Evolutionary conservation across 2,329 filamentous ascomycete genomes (phyloP).

Genomic region (Colletotrichum tabaci): DNA sequence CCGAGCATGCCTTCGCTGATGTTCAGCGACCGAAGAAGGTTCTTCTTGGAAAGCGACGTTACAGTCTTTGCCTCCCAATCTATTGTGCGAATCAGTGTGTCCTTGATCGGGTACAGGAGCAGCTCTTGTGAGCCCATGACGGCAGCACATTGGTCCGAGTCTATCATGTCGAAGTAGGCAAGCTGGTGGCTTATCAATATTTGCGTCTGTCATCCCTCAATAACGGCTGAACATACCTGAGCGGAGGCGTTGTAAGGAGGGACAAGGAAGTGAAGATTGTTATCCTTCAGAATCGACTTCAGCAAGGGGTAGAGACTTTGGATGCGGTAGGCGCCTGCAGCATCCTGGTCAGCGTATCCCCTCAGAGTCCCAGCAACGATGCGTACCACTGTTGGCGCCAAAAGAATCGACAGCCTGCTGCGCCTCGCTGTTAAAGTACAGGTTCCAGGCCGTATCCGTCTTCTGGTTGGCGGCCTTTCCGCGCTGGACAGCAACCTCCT

Average conservation of each 20-base stretch:
- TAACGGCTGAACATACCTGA: constrained; percentile 71
- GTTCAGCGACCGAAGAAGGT: constrained; percentile 78
- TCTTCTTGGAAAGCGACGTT: constrained; percentile 74
- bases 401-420: constrained; percentile 89
- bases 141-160: constrained; percentile 79
- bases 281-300: constrained; percentile 79
- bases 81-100: constrained; percentile 76
- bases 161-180: constrained; percentile 80
- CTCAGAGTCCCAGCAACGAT: constrained; percentile 35
- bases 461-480: constrained; percentile 77
- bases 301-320: constrained; percentile 84
- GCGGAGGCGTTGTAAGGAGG: constrained; percentile 91
- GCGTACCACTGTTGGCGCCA: constrained; percentile 79
- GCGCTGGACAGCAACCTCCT: constrained; percentile 76
- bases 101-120: constrained; percentile 87
- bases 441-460: constrained; percentile 85
- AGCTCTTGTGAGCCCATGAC: constrained; percentile 89
- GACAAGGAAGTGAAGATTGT: constrained; percentile 82
- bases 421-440: constrained; percentile 87
- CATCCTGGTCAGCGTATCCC: constrained; percentile 24
- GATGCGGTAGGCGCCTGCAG: constrained; percentile 76
- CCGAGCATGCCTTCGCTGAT: constrained; percentile 81
- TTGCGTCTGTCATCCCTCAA: constrained; percentile 37
- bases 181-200: constrained; percentile 66
- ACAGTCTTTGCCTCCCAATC: constrained; percentile 80